Percentiles rank a stretch among this genome's conserved stretches.
These are phyloP conservation scores for Castanopsis chinensis DNA, from an alignment of 306 rosid genomes.

Conservation along the genomic window DNA sequence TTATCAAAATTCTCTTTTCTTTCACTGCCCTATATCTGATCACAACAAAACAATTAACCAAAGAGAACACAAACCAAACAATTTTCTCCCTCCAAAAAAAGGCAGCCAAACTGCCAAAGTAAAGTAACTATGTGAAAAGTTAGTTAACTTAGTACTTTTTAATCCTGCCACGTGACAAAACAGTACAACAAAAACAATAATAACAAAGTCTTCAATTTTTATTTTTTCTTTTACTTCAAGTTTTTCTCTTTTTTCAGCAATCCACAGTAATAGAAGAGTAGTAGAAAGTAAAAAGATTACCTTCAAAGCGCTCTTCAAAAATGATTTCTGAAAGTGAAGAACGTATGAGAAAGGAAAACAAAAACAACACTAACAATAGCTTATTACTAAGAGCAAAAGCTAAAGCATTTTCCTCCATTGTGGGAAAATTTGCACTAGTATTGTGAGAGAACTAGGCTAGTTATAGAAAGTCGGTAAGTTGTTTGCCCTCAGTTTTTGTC, in stretches of 20 bases:
- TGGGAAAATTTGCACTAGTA: not conserved
- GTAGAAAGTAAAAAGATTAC: slow-evolving; percentile 28
- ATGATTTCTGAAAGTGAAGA: slow-evolving; percentile 57
- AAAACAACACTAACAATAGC: slow-evolving; percentile 8
- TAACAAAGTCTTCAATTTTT: not conserved
- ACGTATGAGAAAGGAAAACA: slow-evolving; percentile 27
- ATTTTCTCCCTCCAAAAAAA: not conserved
- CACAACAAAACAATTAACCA: too few relatives aligned
- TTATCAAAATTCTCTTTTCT: too few relatives aligned
- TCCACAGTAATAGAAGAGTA: not conserved
- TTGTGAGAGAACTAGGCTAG: not conserved
- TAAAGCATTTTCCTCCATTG: slow-evolving; percentile 37
- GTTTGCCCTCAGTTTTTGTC: slow-evolving; percentile 10
- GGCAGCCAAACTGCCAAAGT: not conserved
- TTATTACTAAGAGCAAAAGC: not conserved
- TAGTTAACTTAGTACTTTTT: not conserved
- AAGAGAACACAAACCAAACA: too few relatives aligned
- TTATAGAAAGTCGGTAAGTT: slow-evolving; percentile 24
- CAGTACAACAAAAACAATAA: not conserved
- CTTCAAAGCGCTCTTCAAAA: slow-evolving; percentile 87
- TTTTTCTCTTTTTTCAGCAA: slow-evolving; percentile 13
- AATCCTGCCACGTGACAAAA: not conserved
- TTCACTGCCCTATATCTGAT: too few relatives aligned
- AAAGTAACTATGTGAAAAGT: not conserved
- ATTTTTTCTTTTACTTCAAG: not conserved